Conservation (phyloP, 2,329 filamentous ascomycete genomes). For the Exserohilum turcica region DNA sequence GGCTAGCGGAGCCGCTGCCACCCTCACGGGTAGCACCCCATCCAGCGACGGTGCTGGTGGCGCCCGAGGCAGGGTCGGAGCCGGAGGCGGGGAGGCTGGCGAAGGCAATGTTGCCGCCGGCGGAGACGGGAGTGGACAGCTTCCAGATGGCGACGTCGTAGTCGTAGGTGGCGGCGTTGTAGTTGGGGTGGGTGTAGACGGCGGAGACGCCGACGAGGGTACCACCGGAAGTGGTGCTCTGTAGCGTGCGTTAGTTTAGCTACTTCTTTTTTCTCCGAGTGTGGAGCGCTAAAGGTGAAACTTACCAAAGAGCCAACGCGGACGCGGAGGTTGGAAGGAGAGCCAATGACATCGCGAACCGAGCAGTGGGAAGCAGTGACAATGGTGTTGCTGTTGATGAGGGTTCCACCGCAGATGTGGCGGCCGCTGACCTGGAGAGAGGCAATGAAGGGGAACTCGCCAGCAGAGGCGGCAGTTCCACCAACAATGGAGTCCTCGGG, state of each 20-base stretch:
- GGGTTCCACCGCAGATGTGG: slow-evolving; percentile 38
- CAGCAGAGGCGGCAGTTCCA: slow-evolving; percentile 27
- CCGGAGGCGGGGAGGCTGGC: slow-evolving; percentile 26
- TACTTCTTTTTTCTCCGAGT: too few species aligned
- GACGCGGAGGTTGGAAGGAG: slow-evolving; percentile 14
- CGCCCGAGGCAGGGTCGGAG: slow-evolving; percentile 31
- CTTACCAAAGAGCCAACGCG: slow-evolving; percentile 32
- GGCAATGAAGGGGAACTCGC: slow-evolving; percentile 40
- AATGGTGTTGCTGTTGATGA: slow-evolving; percentile 36
- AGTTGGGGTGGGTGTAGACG: slow-evolving; percentile 29
- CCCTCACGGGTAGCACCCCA: slow-evolving; percentile 28
- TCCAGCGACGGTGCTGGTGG: slow-evolving; percentile 30
- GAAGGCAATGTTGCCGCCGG: slow-evolving; percentile 32
- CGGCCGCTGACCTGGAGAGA: slow-evolving; percentile 24
- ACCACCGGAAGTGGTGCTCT: slow-evolving; percentile 31
- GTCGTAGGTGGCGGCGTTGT: slow-evolving; percentile 18
- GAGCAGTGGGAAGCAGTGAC: slow-evolving; percentile 39
- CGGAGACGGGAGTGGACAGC: slow-evolving; percentile 29
- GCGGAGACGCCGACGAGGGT: slow-evolving; percentile 23
- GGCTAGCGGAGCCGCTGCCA: slow-evolving; percentile 17
- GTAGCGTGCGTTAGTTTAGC: neutral
- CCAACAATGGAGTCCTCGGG: slow-evolving; percentile 30
- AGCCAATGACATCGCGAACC: slow-evolving; percentile 21
- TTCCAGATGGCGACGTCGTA: slow-evolving; percentile 36
- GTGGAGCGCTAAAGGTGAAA: neutral